Evolutionary conservation across 192 early-diverging fungal species (phyloP).

Genomic region (Coemansia sp.): DNA sequence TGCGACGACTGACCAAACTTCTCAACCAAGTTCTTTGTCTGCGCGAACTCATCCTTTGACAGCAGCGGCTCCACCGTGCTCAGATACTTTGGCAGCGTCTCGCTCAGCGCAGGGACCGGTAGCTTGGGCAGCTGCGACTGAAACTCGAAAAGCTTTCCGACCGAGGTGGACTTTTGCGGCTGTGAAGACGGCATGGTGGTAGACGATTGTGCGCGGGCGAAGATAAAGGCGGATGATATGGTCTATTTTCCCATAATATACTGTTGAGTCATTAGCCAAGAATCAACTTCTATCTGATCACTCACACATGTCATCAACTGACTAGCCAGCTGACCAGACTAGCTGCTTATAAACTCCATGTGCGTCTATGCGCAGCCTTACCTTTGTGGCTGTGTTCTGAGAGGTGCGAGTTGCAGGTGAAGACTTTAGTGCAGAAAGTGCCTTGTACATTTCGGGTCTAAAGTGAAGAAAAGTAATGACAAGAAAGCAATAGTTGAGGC

Average conservation of each 20-base stretch:
- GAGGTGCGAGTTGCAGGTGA: slow-evolving; percentile 36
- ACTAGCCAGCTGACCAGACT: background rate
- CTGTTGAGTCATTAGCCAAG: background rate
- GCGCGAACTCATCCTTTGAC: slow-evolving; percentile 67
- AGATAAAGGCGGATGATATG: slow-evolving; percentile 17
- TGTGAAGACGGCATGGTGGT: slow-evolving; percentile 14
- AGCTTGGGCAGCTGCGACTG: slow-evolving; percentile 80
- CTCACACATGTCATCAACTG: background rate
- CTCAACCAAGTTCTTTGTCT: slow-evolving; percentile 63
- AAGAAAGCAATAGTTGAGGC: background rate
- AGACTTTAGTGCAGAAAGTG: slow-evolving; percentile 41
- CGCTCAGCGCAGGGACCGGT: slow-evolving; percentile 81
- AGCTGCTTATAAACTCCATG: background rate
- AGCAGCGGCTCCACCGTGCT: slow-evolving; percentile 72
- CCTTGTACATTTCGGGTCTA: slow-evolving; percentile 42
- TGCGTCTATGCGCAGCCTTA: slow-evolving; percentile 12
- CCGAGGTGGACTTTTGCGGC: slow-evolving; percentile 18
- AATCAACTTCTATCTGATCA: background rate
- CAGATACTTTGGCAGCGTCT: slow-evolving; percentile 85
- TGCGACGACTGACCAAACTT: slow-evolving; percentile 84
- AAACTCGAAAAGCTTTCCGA: slow-evolving; percentile 70
- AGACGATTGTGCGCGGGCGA: slow-evolving; percentile 10
- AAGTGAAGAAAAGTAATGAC: slow-evolving; percentile 2
- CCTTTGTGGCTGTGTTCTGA: slow-evolving; percentile 31
- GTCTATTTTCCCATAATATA: slow-evolving; percentile 4